Base-by-base conservation (phyloP, 805 yeast species). In the Kazachstania taianensis region DNA sequence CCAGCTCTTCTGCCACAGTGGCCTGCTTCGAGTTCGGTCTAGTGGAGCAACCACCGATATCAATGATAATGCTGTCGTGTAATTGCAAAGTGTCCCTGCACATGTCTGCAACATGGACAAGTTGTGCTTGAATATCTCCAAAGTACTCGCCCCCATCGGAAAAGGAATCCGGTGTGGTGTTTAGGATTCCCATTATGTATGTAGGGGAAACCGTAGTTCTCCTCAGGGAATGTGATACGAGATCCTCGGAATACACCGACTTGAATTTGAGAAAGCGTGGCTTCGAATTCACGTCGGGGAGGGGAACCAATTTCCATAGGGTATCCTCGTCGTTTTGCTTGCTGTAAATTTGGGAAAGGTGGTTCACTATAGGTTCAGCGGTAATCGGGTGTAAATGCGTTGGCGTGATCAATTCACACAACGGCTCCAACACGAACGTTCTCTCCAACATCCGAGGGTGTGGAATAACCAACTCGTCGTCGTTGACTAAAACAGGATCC, bases 41-140 rank as follows among this genome's bases (percentile, higher is more conserved):
- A 0, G 98, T 92, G 1, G 96, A 84, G 39, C 85, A 83, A 2
- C 98, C 98, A 7, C 98, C 98, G 37, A 92, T 70, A 55, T 92
- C 98, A 26, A 92, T 66, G 20, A 92, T 81, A 8, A 59, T 33
- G 13, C 24, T 32, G 3, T 52, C 49, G 30, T 44, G 48, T 13
- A 52, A 31, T 19, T 67, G 65, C n/a, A 86, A 83, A 1, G 84
- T 86, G 16, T 69, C 61, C 0, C 55, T 48, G 5, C 74, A 67
- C 67, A 82, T 68, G 26, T 57, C 43, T 28, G 59, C 53, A 0
- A 79, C 81, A 17, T 63, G 60, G 0, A 47, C 50, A 19, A 78
- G 51, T 2, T 76, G 66, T 8, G 59, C 57, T 0, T 60, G 67
- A 0, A 67, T 25, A 5, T 63, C 51, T 2, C 63, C 49, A 28